phyloP scores from a whole-genome alignment of 2,329 filamentous ascomycete genomes.

The Aureobasidium uvarum region DNA sequence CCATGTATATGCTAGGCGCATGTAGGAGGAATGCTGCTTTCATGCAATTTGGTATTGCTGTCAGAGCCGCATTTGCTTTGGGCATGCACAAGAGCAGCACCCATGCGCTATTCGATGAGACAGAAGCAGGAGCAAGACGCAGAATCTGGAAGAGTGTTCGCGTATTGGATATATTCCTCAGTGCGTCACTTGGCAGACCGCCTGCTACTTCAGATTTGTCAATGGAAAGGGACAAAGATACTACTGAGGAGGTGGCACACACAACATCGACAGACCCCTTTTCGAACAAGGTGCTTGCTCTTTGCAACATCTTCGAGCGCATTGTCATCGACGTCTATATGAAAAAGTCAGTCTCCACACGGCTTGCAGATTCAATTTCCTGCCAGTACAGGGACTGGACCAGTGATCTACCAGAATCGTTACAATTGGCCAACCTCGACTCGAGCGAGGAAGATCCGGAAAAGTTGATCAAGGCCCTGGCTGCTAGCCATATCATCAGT shows the following conservation, averaged over 20 bases:
- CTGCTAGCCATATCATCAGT: conserved; percentile 51
- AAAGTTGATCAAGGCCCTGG: conserved; percentile 39
- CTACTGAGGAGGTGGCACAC: conserved; percentile 26
- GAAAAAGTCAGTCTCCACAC: conserved; percentile 43
- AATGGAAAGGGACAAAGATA: conserved; percentile 40
- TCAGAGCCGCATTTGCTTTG: conserved; percentile 53
- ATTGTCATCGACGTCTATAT: conserved; percentile 50
- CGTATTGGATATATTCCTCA: conserved; percentile 53
- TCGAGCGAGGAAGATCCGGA: conserved; percentile 26
- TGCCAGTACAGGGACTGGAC: conserved; percentile 45
- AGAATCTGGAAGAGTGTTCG: conserved; percentile 55
- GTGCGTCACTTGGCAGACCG: conserved; percentile 52
- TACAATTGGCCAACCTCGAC: conserved; percentile 30
- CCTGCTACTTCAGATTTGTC: conserved; percentile 54
- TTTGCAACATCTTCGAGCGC: conserved; percentile 52
- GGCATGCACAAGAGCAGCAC: conserved; percentile 45
- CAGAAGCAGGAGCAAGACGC: conserved; percentile 31
- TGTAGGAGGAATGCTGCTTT: conserved; percentile 55
- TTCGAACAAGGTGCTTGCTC: conserved; percentile 37
- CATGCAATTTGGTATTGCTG: conserved; percentile 53
- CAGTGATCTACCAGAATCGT: conserved; percentile 37
- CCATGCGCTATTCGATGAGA: conserved; percentile 21
- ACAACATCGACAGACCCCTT: conserved; percentile 32
- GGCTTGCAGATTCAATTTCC: conserved; percentile 45
- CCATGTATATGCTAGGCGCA: conserved; percentile 53